Percentiles rank a stretch among this genome's conserved stretches.
These are phyloP conservation scores for Ascosphaera aggregata DNA, from an alignment of 2,329 filamentous ascomycete species.

Conservation along the genomic window DNA sequence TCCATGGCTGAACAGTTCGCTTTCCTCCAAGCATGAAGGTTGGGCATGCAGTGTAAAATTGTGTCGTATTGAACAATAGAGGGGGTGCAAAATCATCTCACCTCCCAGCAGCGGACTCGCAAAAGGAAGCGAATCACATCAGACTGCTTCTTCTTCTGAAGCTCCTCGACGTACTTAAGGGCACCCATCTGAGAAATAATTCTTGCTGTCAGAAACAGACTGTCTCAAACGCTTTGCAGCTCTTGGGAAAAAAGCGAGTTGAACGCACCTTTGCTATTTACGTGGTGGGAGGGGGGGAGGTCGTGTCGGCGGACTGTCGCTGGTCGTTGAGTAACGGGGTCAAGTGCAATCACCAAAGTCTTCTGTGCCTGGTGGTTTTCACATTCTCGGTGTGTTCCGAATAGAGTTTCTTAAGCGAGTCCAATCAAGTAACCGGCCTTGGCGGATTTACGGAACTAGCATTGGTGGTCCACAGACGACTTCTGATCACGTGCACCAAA, in stretches of 20 bases:
- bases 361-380: not conserved
- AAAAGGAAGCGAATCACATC: conserved; percentile 99
- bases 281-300: not conserved
- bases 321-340: conserved; percentile 6
- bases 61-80: too few species aligned
- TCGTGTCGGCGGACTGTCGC: conserved; percentile 18
- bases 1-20: too few species aligned
- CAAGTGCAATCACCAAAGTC: not conserved
- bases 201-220: conserved; percentile 1
- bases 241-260: not conserved
- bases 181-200: conserved; percentile 58
- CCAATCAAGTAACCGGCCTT: too few species aligned
- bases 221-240: not conserved
- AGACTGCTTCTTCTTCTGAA: conserved; percentile 99
- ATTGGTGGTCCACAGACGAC: not conserved
- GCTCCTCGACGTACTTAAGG: conserved; percentile 99
- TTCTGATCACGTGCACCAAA: not conserved
- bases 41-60: too few species aligned
- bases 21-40: too few species aligned
- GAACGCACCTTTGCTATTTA: conserved; percentile 1
- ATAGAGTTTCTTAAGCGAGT: too few species aligned
- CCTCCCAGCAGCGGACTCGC: conserved; percentile 99
- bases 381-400: not conserved
- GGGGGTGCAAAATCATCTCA: conserved; percentile 19
- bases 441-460: too few species aligned